Percentiles rank a stretch among this genome's conserved stretches.
These are phyloP conservation scores for Arabis hirsuta DNA, from an alignment of 345 rosid genomes.

Conservation along the genomic window DNA sequence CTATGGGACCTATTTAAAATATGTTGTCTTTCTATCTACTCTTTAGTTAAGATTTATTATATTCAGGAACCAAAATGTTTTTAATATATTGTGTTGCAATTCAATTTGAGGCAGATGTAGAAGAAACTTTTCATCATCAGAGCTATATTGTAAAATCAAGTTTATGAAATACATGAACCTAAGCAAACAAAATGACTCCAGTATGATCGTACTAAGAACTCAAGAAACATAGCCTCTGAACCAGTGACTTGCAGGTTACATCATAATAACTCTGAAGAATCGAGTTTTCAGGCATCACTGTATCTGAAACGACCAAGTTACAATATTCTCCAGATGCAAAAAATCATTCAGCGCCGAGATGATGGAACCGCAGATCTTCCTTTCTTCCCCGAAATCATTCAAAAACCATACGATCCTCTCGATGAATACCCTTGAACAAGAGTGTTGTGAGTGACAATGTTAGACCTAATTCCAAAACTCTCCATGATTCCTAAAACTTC, in stretches of 20 bases:
- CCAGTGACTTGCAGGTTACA: neutral
- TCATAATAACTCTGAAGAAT: neutral
- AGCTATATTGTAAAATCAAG: neutral
- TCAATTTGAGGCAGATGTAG: too few species aligned
- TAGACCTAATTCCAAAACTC: conserved; percentile 70
- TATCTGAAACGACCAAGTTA: neutral
- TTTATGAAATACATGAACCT: neutral
- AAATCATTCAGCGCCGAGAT: neutral
- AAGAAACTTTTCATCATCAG: too few species aligned
- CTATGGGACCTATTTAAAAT: neutral
- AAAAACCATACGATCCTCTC: conserved; percentile 61
- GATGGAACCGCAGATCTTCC: conserved; percentile 2
- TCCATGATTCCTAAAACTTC: conserved; percentile 65
- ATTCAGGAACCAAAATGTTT: neutral
- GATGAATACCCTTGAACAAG: conserved; percentile 75
- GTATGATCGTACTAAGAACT: neutral
- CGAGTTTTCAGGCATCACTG: neutral
- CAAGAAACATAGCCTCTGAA: neutral
- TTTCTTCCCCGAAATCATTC: neutral
- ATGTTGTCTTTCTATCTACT: too few species aligned
- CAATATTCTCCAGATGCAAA: conserved; percentile 2
- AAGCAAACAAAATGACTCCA: too few species aligned
- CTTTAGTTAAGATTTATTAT: too few species aligned
- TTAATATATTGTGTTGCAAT: too few species aligned
- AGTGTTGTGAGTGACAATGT: conserved; percentile 74